Base-by-base conservation (phyloP, 2,329 filamentous ascomycete species). In the Paramyrothecium roridum region DNA sequence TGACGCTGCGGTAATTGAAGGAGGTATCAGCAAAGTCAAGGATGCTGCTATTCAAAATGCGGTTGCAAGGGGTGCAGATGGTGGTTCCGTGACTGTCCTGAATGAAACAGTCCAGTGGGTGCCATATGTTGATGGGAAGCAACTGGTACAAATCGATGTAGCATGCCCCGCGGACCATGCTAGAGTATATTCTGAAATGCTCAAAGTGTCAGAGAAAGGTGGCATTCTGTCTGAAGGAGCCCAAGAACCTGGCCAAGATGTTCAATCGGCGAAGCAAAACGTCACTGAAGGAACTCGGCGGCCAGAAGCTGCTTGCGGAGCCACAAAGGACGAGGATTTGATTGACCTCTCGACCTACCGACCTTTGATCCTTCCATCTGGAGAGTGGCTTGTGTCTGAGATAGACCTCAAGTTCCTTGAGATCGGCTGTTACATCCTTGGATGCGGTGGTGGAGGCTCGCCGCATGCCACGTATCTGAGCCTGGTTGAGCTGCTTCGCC, bases 401-500 rank as follows among this genome's bases (percentile, higher is more conserved):
- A 79, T 77, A 0, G 82, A 84, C 62, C 67, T 84, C 7, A 63
- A 69, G 46, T 84, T 78, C 65, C 77, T 85, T 26, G 69, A 77
- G 0, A 77, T 73, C 12, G 82, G 82, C 3, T 82, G 80, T 62
- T 82, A 82, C 54, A 79, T 85, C 52, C 71, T 85, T 0, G 81
- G 80, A 3, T 81, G 79, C 1, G 82, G 81, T 40, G 81, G 81
- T 17, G 81, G 81, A 19, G 81, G 81, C 2, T 75, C 72, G 3
- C 77, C 80, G 8, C 80, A 79, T 57, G 64, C 77, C 8, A 70
- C 73, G 43, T 75, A 76, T 65, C 70, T 82, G 16, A 75, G 75
- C 11, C 68, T 82, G 11, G 71, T 76, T 3, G 66, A 77, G 55
- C 76, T 78, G 59, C 70, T 83, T 7, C 73, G 76, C 4, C 65